Percentiles rank a stretch among this genome's conserved stretches.
phyloP scores from a whole-genome alignment of 23 red algal genomes.

The Agarophyton chilense region DNA sequence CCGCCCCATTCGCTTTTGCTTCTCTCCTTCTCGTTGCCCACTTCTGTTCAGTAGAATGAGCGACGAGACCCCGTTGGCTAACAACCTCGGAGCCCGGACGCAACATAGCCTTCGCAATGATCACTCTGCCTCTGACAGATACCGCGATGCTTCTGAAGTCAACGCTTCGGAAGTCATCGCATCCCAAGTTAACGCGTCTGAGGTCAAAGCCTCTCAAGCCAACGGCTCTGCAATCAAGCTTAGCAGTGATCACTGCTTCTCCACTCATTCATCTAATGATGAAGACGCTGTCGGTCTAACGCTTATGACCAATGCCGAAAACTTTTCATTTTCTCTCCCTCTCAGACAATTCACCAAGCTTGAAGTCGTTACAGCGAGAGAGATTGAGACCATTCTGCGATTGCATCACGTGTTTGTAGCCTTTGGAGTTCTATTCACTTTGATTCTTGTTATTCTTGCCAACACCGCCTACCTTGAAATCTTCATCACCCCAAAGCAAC shows the following conservation, averaged over 20 bases:
- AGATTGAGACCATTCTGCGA: constrained; percentile 71
- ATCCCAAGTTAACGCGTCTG: no score
- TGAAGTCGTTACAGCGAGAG: constrained; percentile 70
- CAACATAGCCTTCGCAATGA: neutral
- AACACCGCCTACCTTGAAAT: constrained; percentile 57
- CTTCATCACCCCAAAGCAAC: constrained; percentile 58
- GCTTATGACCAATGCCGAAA: constrained; percentile 54
- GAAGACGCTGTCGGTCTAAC: constrained; percentile 41
- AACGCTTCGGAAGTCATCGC: no score
- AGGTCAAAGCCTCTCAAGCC: neutral
- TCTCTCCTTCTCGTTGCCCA: neutral
- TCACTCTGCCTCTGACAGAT: neutral
- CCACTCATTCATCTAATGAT: constrained; percentile 38
- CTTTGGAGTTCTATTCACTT: constrained; percentile 53
- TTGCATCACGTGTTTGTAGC: constrained; percentile 74
- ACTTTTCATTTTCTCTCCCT: constrained; percentile 38
- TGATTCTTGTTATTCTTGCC: constrained; percentile 60
- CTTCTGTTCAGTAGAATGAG: neutral
- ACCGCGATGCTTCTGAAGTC: constrained; percentile 3
- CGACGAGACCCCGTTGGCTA: neutral
- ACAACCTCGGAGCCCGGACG: neutral
- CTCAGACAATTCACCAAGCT: constrained; percentile 80
- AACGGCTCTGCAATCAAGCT: neutral
- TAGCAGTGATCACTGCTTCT: constrained; percentile 48
- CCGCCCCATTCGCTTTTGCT: neutral